A percentile compares a stretch with the other conserved stretches of the same genome.
phyloP scores from a whole-genome alignment of 805 yeast species.

The Myxozyma neotropica region DNA sequence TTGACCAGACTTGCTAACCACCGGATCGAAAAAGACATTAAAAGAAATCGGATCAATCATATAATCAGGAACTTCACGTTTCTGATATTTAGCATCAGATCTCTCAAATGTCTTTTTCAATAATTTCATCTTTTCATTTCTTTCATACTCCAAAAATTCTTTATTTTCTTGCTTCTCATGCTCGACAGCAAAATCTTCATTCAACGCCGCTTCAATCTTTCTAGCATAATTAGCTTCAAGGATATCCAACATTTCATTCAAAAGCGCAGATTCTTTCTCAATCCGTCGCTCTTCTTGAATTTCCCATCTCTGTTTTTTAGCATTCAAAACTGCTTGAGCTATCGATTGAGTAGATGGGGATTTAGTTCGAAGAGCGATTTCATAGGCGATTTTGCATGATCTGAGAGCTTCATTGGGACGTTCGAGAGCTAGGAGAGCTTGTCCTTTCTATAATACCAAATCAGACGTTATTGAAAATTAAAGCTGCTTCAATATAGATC shows the following conservation, averaged over 20 bases:
- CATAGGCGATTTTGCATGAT: slow-evolving; percentile 39
- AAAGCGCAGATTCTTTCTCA: slow-evolving; percentile 33
- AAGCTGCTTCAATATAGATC: background rate
- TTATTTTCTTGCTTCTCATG: slow-evolving; percentile 35
- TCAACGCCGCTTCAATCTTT: slow-evolving; percentile 22
- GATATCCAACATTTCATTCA: slow-evolving; percentile 37
- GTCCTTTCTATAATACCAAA: slow-evolving; percentile 33
- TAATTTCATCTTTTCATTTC: slow-evolving; percentile 30
- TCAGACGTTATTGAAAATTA: background rate
- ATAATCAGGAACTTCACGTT: slow-evolving; percentile 45
- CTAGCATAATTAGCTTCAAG: slow-evolving; percentile 22
- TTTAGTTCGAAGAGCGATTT: slow-evolving; percentile 34
- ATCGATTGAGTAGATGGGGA: slow-evolving; percentile 40
- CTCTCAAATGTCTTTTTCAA: slow-evolving; percentile 36
- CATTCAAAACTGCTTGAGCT: slow-evolving; percentile 35
- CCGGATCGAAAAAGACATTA: slow-evolving; percentile 48
- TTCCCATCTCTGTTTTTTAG: slow-evolving; percentile 38
- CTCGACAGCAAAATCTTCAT: slow-evolving; percentile 14
- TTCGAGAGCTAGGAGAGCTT: slow-evolving; percentile 37
- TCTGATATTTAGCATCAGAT: slow-evolving; percentile 32
- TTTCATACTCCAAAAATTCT: slow-evolving; percentile 29
- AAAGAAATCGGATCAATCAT: slow-evolving; percentile 49
- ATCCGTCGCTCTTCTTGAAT: slow-evolving; percentile 36
- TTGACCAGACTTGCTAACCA: slow-evolving; percentile 50
- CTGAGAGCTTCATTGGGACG: slow-evolving; percentile 39